Conservation (phyloP, 129 eudicot species). For the Flaveria trinervia region DNA sequence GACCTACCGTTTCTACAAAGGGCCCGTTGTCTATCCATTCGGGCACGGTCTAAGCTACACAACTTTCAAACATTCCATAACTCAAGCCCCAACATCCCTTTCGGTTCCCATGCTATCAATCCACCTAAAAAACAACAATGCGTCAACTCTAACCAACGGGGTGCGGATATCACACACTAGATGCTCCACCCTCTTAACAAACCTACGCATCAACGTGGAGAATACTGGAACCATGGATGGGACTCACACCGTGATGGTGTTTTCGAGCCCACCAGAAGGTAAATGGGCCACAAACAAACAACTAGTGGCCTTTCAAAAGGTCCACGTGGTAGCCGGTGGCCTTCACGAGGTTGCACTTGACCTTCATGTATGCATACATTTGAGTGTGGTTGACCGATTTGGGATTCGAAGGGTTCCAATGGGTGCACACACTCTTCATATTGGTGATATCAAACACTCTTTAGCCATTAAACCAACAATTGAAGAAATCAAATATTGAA, state of each 20-base stretch:
- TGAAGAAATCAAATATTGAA: conserved; percentile 41
- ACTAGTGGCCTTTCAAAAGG: conserved; percentile 73
- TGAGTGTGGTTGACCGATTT: conserved; percentile 68
- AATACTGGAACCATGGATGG: conserved; percentile 79
- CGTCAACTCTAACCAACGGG: conserved; percentile 42
- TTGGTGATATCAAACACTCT: conserved; percentile 85
- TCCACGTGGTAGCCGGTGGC: conserved; percentile 65
- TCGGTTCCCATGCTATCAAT: conserved; percentile 46
- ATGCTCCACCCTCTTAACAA: conserved; percentile 51
- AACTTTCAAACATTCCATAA: conserved; percentile 51
- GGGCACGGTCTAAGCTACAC: conserved; percentile 89
- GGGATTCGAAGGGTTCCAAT: conserved; percentile 88
- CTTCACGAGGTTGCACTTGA: conserved; percentile 49
- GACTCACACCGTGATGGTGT: conserved; percentile 71
- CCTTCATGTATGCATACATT: conserved; percentile 70
- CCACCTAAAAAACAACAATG: conserved; percentile 41
- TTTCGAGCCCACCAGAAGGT: conserved; percentile 55
- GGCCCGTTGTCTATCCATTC: conserved; percentile 81
- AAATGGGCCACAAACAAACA: conserved; percentile 56
- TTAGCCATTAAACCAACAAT: conserved; percentile 48
- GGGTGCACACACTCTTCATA: conserved; percentile 80
- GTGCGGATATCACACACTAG: conserved; percentile 56
- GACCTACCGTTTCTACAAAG: conserved; percentile 87
- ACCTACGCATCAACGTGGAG: conserved; percentile 64
- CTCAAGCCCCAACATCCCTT: conserved; percentile 53